Base-by-base conservation (phyloP, 495 filamentous ascomycete genomes). In the Paragyromitra xinjiangensis region DNA sequence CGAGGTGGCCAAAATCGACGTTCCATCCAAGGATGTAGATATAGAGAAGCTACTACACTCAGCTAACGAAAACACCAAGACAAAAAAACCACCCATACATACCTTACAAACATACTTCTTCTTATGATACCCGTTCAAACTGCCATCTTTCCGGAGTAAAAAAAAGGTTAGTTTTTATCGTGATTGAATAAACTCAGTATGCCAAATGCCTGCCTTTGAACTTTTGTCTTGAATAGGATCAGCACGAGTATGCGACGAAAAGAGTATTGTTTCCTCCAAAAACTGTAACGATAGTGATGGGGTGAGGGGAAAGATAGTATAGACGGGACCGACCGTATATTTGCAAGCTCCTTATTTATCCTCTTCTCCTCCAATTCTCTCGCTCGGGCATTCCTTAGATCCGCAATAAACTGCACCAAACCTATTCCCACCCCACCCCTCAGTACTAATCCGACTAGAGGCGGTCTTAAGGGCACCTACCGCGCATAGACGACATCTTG, bases 51-150 rank as follows among this genome's bases (percentile, higher is more conserved):
- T 92, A 77, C 53, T 24, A 37, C 42, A 83, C 86, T 63, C 79
- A 87, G 83, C 62, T 42, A 51, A 22, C 6, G 65, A 40, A 22
- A 40, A 66, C 58, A 40, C 45, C 16, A 26, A 24, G 19, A 39
- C 37, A 64, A n/a, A 34, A 34, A 59, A 37, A 9, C 16, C 4
- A 2, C 22, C 14, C 53, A 39, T 34, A 67, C 81, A 59, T 85
- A 91, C 90, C 88, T 99, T 99, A 92, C 96, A 99, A 58, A 99
- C 96, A 83, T 99, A 99, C 92, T 99, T 99, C 88, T 99, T 99
- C 88, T 96, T 97, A 85, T 97, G 93, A 81, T 99, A 99, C 64
- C 96, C 96, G 84, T 91, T 97, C 37, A 98, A 85, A 83, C 87
- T 92, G 50, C 94, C 94, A 83, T 94, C 92, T 90, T 87, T 87